These are phyloP conservation scores for Wakefieldia striispora DNA, from an alignment of 768 basidiomycete species.

Conservation along the genomic window DNA sequence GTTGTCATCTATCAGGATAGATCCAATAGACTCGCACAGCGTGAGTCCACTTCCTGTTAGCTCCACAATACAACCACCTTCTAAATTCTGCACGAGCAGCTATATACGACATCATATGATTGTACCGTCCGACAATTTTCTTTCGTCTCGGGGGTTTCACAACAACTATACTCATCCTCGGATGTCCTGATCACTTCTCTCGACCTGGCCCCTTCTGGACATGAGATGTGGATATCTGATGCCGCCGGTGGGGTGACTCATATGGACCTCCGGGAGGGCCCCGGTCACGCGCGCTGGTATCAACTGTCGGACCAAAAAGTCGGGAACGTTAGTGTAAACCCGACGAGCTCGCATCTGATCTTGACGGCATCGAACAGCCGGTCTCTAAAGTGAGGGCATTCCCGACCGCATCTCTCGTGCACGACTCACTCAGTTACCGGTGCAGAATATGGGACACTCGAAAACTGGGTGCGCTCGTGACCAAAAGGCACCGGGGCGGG, in stretches of 20 bases:
- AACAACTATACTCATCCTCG: slow-evolving; percentile 58
- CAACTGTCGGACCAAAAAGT: slow-evolving; percentile 70
- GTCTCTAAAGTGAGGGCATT: slow-evolving; percentile 54
- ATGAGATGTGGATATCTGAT: slow-evolving; percentile 87
- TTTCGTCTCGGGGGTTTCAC: slow-evolving; percentile 69
- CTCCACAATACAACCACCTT: neutral
- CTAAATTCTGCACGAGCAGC: slow-evolving; percentile 37
- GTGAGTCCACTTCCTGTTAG: slow-evolving; percentile 37
- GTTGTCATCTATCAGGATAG: slow-evolving; percentile 74
- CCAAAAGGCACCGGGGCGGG: slow-evolving; percentile 15
- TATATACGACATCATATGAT: slow-evolving; percentile 83
- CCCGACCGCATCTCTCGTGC: neutral
- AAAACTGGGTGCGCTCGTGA: slow-evolving; percentile 50
- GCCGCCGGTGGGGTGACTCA: slow-evolving; percentile 68
- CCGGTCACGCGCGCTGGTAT: slow-evolving; percentile 57
- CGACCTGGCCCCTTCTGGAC: slow-evolving; percentile 63
- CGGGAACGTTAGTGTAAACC: slow-evolving; percentile 78
- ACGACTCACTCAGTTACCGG: neutral
- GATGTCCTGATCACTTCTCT: slow-evolving; percentile 68
- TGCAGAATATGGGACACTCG: slow-evolving; percentile 78
- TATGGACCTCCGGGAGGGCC: slow-evolving; percentile 66
- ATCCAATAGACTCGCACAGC: slow-evolving; percentile 71
- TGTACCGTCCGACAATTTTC: slow-evolving; percentile 72
- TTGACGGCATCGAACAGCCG: slow-evolving; percentile 78
- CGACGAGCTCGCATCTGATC: slow-evolving; percentile 59